Base-by-base conservation (phyloP, 306 rosid species). In the Psophocarpus tetragonolobus region DNA sequence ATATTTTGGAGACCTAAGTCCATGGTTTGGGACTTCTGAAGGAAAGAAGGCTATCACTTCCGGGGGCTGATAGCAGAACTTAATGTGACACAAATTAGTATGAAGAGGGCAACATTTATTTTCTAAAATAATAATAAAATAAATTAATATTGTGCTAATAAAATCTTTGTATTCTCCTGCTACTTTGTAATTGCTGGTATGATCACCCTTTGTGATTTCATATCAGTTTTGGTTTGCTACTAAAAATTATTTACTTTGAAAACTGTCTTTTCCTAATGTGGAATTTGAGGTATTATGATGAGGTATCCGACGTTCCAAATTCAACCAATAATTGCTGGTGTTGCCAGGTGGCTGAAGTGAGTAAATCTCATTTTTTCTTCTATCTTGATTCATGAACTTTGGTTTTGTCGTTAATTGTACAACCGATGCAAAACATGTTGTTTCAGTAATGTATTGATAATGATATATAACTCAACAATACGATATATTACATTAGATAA, bases 11-110 rank as follows among this genome's bases (percentile, higher is more conserved):
- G n/a, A 1, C 3, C 45, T 5, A 74, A 11, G 15, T 68, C 84
- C 87, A 79, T 84, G 60, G 5, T 58, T 58, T 50, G 17, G 5
- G 27, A 72, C 58, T 38, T 50, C 17, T 8, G 27, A 72, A 54
- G 41, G 67, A 44, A 44, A 53, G 51, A 1, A 24, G 24, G 23
- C 4, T 15, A 60, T 30, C 39, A 6, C 32, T 4, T 41, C 35
- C 14, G 36, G 20, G 35, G 6, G 17, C 21, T 33, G 57, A 61
- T 24, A 38, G 11, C 5, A n/a, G 42, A 70, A 23, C 21, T 20
- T 39, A 1, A 3, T 21, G 14, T 20, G 60, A 13, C 36, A 57
- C 18, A 27, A 1, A 8, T 51, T 51, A 12, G 20, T 8, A 3
- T 18, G 58, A 48, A 51, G 58, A 51, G 13, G 58, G 13, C 13